Evolutionary conservation across 1,139 yeast genomes (phyloP).

Genomic region (Suhomyces wounanorum): DNA sequence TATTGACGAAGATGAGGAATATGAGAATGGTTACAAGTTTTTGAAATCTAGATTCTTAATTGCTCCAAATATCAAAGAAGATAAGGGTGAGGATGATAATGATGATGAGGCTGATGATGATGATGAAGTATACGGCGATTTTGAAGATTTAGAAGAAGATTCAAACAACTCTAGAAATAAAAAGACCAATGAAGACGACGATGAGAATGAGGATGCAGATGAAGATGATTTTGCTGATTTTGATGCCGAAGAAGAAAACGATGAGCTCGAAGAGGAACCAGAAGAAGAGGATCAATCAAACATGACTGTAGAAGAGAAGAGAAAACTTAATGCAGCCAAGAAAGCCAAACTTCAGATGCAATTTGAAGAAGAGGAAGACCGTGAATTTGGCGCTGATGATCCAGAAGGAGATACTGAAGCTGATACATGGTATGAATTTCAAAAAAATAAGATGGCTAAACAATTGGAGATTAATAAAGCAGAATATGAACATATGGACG

Average conservation of each 20-base stretch:
- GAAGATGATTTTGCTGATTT: conserved; percentile 58
- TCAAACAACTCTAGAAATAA: conserved; percentile 6
- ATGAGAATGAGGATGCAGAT: conserved; percentile 26
- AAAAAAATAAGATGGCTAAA: conserved; percentile 95
- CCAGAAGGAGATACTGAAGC: conserved; percentile 74
- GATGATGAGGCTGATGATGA: conserved; percentile 42
- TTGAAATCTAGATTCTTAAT: conserved; percentile 64
- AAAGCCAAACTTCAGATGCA: conserved; percentile 86
- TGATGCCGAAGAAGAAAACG: conserved; percentile 43
- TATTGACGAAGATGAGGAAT: conserved; percentile 39
- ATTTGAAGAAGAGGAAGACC: conserved; percentile 88
- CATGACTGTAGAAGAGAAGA: conserved; percentile 62
- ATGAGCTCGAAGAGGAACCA: conserved; percentile 27
- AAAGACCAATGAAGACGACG: conserved; percentile 20
- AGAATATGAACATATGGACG: conserved; percentile 73
- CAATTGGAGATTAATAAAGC: conserved; percentile 92
- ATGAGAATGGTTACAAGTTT: conserved; percentile 47
- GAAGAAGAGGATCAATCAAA: conserved; percentile 42
- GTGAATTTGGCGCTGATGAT: conserved; percentile 72
- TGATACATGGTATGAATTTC: conserved; percentile 97
- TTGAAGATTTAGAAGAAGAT: conserved; percentile 69
- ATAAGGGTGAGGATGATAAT: conserved; percentile 37
- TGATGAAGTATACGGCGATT: conserved; percentile 70
- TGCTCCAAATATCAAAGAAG: conserved; percentile 58
- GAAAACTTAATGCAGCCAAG: conserved; percentile 82